These are phyloP conservation scores for Chrysanthemum lavandulifolium DNA, from an alignment of 129 eudicot genomes.

Conservation along the genomic window DNA sequence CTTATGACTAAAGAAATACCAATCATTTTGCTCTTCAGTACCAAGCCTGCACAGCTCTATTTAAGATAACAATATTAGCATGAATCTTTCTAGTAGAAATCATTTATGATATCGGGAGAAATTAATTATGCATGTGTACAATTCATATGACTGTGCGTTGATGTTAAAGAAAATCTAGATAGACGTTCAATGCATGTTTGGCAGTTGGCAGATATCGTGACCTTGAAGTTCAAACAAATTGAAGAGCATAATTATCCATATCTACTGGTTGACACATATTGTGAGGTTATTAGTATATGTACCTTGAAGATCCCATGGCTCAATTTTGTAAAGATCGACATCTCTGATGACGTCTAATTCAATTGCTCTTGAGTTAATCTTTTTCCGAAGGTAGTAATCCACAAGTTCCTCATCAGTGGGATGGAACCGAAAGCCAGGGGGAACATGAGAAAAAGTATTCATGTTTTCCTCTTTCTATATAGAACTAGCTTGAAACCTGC, in stretches of 20 bases:
- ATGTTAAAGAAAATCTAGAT: too few relatives aligned
- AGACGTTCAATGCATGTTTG: too few relatives aligned
- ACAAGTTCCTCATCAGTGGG: constrained; percentile 97
- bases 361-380: constrained; percentile 61
- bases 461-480: constrained; percentile 25
- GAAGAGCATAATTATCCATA: too few relatives aligned
- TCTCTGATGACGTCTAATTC: constrained; percentile 84
- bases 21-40: constrained; percentile 79
- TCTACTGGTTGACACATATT: constrained; percentile 8
- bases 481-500: constrained; percentile 27
- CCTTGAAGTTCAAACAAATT: too few relatives aligned
- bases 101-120: background rate
- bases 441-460: constrained; percentile 73
- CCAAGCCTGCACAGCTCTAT: constrained; percentile 87
- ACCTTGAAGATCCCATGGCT: constrained; percentile 90
- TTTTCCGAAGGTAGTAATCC: constrained; percentile 83
- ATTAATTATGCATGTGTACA: background rate
- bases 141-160: background rate
- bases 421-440: constrained; percentile 95
- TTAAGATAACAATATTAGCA: background rate
- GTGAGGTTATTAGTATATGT: background rate
- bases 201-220: too few relatives aligned
- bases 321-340: constrained; percentile 86
- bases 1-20: constrained; percentile 94
- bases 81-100: background rate